Evolutionary conservation across 2,329 filamentous ascomycete genomes (phyloP).

Genomic region (Fusarium sp.): DNA sequence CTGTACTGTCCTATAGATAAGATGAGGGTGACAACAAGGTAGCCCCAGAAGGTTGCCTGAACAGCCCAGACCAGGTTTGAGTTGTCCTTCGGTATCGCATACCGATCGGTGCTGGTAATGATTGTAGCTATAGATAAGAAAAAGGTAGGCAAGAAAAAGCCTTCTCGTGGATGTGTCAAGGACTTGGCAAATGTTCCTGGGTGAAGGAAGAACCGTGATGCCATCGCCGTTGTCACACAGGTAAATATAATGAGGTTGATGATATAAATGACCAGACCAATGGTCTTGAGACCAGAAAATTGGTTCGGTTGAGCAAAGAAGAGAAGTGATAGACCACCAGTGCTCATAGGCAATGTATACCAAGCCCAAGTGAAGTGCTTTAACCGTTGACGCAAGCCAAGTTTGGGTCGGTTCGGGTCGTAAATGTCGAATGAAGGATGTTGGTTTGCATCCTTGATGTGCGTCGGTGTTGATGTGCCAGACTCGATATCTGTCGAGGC

Average conservation of each 20-base stretch:
- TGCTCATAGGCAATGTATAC: conserved; percentile 82
- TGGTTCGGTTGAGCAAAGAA: conserved; percentile 70
- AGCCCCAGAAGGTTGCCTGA: conserved; percentile 76
- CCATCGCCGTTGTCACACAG: conserved; percentile 64
- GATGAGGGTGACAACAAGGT: conserved; percentile 68
- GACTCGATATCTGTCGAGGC: conserved; percentile 18
- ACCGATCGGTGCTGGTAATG: conserved; percentile 73
- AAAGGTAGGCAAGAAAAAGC: conserved; percentile 78
- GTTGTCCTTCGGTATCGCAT: conserved; percentile 69
- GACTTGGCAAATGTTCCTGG: conserved; percentile 65
- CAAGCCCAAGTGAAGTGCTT: conserved; percentile 77
- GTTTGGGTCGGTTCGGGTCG: conserved; percentile 45
- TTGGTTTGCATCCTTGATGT: background rate
- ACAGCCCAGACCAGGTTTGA: conserved; percentile 68
- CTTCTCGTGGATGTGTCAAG: conserved; percentile 72
- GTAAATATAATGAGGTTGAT: conserved; percentile 74
- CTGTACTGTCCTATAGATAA: conserved; percentile 75
- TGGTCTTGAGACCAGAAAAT: conserved; percentile 71
- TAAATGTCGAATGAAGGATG: conserved; percentile 18
- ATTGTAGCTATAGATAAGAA: conserved; percentile 76
- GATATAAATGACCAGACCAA: conserved; percentile 75
- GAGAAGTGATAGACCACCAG: conserved; percentile 76
- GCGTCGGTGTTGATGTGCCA: conserved; percentile 15
- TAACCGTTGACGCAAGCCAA: conserved; percentile 58
- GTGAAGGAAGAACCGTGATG: conserved; percentile 70